Base-by-base conservation (phyloP, 164 flowering plant species). In the Nymphaea colorata region DNA sequence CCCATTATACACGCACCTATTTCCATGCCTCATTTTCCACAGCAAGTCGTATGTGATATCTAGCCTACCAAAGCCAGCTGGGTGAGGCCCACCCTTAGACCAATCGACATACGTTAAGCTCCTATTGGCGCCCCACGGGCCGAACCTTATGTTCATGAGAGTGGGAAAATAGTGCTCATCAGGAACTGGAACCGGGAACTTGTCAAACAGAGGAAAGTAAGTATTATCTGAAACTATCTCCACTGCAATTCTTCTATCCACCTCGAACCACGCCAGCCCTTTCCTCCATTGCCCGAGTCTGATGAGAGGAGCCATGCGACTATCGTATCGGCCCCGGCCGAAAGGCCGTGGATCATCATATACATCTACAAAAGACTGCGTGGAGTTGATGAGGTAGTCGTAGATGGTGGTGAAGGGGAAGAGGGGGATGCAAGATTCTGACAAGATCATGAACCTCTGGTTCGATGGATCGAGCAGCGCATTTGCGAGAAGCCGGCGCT, bases 351-450 rank as follows among this genome's bases (percentile, higher is more conserved):
- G 78, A 44, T 69, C 73, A 64, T 81, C 79, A 51, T 67, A 79
- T 10, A 75, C 76, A 8, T 74, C 79, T 4, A 77, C 43, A 64
- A 81, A 81, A 66, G 70, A 75, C 42, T 73, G 67, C 45, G 57
- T 70, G 68, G 84, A 75, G 36, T 42, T 36, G 7, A 43, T 42
- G 14, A 81, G 59, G 75, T 81, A 77, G 64, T 62, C 16, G 79
- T 81, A 79, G 75, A 76, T 60, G 18, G 61, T 47, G 68, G 69
- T 70, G 78, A 81, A 81, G 72, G 75, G 76, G 81, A 63, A 76
- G 63, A 81, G 74, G 4, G 84, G 84, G 6, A 81, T 81, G 81
- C 84, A 81, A 44, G 78, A 62, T 44, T 81, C 84, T 2, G 84
- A 81, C 25, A 81, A 70, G 2, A 81, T 73, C 14, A 81, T 67